Evolutionary conservation across 495 filamentous ascomycete species (phyloP).

Genomic region (Aspergillus bertholletiae): DNA sequence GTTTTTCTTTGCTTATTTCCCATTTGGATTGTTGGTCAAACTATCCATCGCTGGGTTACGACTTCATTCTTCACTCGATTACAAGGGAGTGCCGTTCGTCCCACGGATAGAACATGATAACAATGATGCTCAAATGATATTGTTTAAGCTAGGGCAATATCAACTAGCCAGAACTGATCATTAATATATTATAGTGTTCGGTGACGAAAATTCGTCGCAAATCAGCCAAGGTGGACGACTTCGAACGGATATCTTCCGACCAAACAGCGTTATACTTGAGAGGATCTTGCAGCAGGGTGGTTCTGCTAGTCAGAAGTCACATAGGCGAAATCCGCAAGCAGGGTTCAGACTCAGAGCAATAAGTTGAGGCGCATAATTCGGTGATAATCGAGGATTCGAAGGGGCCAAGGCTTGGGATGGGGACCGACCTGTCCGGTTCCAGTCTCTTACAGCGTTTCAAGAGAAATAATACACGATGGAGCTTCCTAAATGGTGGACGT

Average conservation of each 20-base stretch:
- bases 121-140: neutral
- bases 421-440: neutral
- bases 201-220: neutral
- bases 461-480: neutral
- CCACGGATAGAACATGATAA: neutral
- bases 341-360: neutral
- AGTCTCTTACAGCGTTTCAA: neutral
- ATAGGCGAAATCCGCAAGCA: constrained; percentile 1
- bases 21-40: neutral
- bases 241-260: constrained; percentile 7
- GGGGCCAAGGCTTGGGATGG: neutral
- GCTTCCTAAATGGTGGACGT: neutral
- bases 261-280: neutral
- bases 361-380: neutral
- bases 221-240: neutral
- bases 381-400: neutral
- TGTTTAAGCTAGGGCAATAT: no score
- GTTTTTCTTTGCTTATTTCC: neutral
- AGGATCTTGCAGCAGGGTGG: neutral
- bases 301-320: no score
- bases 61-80: neutral
- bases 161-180: neutral
- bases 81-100: neutral
- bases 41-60: no score
- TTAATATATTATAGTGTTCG: neutral